Evolutionary conservation across 2,329 filamentous ascomycete genomes (phyloP), one percentile per base, ranked within the genome.

Genomic region (Monilinia polystroma): DNA sequence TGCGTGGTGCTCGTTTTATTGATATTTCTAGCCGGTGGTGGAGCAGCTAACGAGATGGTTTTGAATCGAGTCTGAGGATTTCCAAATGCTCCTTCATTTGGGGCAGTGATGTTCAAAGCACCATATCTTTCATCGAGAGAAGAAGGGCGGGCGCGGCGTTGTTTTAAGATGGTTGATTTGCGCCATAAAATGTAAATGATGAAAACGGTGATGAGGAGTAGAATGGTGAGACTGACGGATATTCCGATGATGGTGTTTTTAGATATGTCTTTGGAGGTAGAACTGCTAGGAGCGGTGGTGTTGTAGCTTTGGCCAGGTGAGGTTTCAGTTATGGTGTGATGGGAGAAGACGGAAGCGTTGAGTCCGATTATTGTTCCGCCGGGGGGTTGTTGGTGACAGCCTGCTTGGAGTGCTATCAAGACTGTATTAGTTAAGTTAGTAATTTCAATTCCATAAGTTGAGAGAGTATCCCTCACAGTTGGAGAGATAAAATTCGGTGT

Each of bases 241-340:
- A 75, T 73, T 1, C 74, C 74, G 52, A 74, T 71, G 18, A 75
- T 73, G 10, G 69, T 67, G 3, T 69, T 69, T 10, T 62, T 64
- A 1, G 68, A 51, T 2, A 76, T 60, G 14, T 57, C 64, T 55
- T 69, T 68, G 47, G 70, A 66, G 1, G 47, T 53, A 12, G 65
- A 58, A 20, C 55, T 23, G 32, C 12, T 60, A 1, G 69, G 56
- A 8, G 66, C 29, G 12, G 59, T n/a, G 56, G 54, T 23, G 59
- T 38, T 60, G 66, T 66, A 58, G n/a, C 58, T 68, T 57, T 66
- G 43, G 5, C 66, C 67, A 0, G 74, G 69, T 18, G 35, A 71
- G 6, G 72, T 73, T 35, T 70, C 70, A 14, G 68, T 67, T 11
- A 76, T 69, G 57, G 64, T 55, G 18, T 66, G 63, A n/a, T 55